Evolutionary conservation across 768 basidiomycete species (phyloP).

Genomic region (Guyanaporus albipodus): DNA sequence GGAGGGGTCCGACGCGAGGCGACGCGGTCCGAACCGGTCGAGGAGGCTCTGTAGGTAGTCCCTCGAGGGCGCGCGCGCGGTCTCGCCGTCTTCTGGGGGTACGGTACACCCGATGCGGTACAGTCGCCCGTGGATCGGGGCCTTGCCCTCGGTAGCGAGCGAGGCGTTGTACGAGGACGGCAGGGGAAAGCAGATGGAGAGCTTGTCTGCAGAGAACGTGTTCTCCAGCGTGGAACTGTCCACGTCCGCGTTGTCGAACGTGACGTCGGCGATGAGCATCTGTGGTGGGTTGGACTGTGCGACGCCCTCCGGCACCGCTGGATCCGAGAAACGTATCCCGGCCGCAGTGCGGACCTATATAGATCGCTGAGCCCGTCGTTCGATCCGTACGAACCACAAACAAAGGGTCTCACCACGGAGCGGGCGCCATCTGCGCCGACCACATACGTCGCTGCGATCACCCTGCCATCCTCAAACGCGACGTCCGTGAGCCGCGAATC

Average conservation of each 20-base stretch:
- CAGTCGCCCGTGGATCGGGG: conserved; percentile 9
- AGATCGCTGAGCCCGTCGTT: too few relatives aligned
- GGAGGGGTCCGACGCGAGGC: conserved; percentile 35
- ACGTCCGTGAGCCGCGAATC: not conserved
- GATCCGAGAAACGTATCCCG: too few relatives aligned
- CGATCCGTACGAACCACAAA: too few relatives aligned
- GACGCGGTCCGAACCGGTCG: conserved; percentile 38
- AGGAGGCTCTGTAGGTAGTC: conserved; percentile 44
- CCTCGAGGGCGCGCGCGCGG: conserved; percentile 35
- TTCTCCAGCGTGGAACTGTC: too few relatives aligned
- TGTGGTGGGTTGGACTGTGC: too few relatives aligned
- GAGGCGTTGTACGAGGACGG: conserved; percentile 16
- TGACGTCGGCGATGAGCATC: too few relatives aligned
- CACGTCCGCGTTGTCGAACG: too few relatives aligned
- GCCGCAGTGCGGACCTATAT: too few relatives aligned
- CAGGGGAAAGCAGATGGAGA: conserved; percentile 14
- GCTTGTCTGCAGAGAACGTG: conserved; percentile 4
- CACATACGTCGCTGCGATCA: too few relatives aligned
- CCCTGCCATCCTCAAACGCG: not conserved
- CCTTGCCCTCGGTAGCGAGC: conserved; percentile 17
- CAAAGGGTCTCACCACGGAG: too few relatives aligned
- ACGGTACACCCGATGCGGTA: conserved; percentile 44
- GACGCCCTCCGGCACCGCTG: too few relatives aligned
- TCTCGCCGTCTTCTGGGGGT: conserved; percentile 33
- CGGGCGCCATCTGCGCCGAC: too few relatives aligned